These are phyloP conservation scores for Diaporthe capsici DNA, from an alignment of 2,329 filamentous ascomycete species.

Conservation along the genomic window DNA sequence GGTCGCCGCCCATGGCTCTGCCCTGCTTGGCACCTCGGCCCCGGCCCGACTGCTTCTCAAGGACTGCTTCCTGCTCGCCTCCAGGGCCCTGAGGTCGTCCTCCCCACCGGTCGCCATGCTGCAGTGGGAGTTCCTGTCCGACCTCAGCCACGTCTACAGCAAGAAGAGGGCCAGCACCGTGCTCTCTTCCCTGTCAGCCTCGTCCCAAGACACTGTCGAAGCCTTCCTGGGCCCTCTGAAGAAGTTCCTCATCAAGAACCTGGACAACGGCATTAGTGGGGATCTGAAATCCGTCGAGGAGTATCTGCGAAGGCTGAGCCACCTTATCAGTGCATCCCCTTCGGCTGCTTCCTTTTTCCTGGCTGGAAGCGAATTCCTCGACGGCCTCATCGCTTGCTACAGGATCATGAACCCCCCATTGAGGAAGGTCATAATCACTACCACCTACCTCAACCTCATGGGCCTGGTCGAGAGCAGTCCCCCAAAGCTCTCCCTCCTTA, in stretches of 20 bases:
- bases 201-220: constrained; percentile 64
- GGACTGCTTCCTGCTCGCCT: constrained; percentile 74
- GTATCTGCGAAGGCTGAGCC: constrained; percentile 71
- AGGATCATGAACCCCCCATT: constrained; percentile 73
- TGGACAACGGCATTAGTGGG: constrained; percentile 73
- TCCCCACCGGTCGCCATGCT: constrained; percentile 64
- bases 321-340: constrained; percentile 73
- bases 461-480: constrained; percentile 77
- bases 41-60: constrained; percentile 67
- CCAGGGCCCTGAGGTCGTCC: constrained; percentile 65
- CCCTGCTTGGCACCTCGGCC: constrained; percentile 52
- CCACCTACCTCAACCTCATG: constrained; percentile 80
- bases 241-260: constrained; percentile 69
- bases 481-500: constrained; percentile 80
- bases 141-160: constrained; percentile 76
- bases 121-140: constrained; percentile 77
- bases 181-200: constrained; percentile 64
- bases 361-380: constrained; percentile 89
- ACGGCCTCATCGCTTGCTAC: constrained; percentile 79
- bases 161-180: constrained; percentile 71
- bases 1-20: constrained; percentile 56
- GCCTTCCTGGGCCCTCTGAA: constrained; percentile 72
- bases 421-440: constrained; percentile 78
- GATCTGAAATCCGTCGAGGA: constrained; percentile 69
- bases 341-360: constrained; percentile 75